Percentiles rank a stretch among this genome's conserved stretches.
Conservation (phyloP, 2,329 filamentous ascomycete genomes). For the Colletotrichum higginsianum region DNA sequence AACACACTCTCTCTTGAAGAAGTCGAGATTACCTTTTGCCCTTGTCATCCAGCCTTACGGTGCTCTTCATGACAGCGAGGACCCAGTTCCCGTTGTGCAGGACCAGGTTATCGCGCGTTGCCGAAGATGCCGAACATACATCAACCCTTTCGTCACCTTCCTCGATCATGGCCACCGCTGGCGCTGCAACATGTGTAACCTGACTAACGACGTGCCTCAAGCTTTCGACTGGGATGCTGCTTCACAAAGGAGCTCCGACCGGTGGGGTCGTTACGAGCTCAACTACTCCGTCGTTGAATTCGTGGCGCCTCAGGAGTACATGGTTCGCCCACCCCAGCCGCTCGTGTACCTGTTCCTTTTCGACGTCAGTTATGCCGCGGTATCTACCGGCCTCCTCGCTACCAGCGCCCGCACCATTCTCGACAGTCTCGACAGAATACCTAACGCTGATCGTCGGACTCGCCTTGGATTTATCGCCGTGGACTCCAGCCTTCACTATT, state of each 20-base stretch:
- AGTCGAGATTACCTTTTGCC: constrained; percentile 95
- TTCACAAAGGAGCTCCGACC: constrained; percentile 89
- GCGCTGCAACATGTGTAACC: constrained; percentile 99
- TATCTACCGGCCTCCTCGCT: constrained; percentile 91
- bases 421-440: constrained; percentile 95
- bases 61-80: constrained; percentile 92
- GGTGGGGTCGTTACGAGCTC: constrained; percentile 92
- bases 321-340: constrained; percentile 97
- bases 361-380: constrained; percentile 91
- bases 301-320: constrained; percentile 98
- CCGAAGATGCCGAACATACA: constrained; percentile 95
- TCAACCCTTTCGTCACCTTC: constrained; percentile 97
- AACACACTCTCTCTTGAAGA: constrained; percentile 93
- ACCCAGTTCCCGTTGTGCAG: constrained; percentile 90
- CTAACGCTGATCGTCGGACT: constrained; percentile 95
- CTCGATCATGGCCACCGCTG: constrained; percentile 97
- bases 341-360: constrained; percentile 96
- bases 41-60: constrained; percentile 97
- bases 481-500: constrained; percentile 95
- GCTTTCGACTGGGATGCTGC: constrained; percentile 98
- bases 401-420: constrained; percentile 94
- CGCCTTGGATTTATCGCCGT: constrained; percentile 95
- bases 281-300: constrained; percentile 99
- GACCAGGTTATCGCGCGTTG: constrained; percentile 98
- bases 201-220: constrained; percentile 99